phyloP scores from a whole-genome alignment of 805 yeast species.

The Spathaspora gorwiae region DNA sequence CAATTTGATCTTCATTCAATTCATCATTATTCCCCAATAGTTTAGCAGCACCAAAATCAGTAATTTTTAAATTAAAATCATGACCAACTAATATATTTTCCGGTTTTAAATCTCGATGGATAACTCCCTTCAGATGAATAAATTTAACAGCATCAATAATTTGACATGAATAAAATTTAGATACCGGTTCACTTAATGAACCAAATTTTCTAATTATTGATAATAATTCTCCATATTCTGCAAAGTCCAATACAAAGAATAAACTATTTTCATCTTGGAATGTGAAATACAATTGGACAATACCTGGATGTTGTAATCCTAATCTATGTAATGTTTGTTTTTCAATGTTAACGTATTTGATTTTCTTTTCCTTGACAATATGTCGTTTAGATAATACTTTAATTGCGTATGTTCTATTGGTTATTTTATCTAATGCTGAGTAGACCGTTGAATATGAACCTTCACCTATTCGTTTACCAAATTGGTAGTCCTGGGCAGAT shows the following conservation, averaged over 20 bases:
- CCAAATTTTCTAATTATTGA: constrained; percentile 75
- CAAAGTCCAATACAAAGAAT: constrained; percentile 90
- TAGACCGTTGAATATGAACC: constrained; percentile 95
- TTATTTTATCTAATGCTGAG: constrained; percentile 74
- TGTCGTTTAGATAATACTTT: constrained; percentile 89
- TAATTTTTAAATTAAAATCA: constrained; percentile 83
- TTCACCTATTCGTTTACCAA: constrained; percentile 86
- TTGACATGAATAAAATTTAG: constrained; percentile 80
- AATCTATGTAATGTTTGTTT: constrained; percentile 82
- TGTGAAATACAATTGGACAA: constrained; percentile 85
- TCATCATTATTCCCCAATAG: constrained; percentile 35
- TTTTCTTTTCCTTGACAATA: constrained; percentile 89
- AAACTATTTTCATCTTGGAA: constrained; percentile 87
- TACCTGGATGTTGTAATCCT: constrained; percentile 88
- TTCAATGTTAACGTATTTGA: constrained; percentile 93
- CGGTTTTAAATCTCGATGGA: constrained; percentile 93
- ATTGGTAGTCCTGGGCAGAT: constrained; percentile 79
- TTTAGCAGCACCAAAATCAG: constrained; percentile 98
- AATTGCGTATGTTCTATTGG: constrained; percentile 77
- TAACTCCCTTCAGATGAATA: constrained; percentile 84
- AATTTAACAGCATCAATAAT: constrained; percentile 85
- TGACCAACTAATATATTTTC: constrained; percentile 83
- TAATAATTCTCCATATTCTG: constrained; percentile 91
- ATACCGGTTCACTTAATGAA: constrained; percentile 66
- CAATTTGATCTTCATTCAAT: constrained; percentile 30